Evolutionary conservation across 2,329 filamentous ascomycete species (phyloP), one percentile per base, ranked within the genome.

Genomic region (Tolypocladium nubicola): DNA sequence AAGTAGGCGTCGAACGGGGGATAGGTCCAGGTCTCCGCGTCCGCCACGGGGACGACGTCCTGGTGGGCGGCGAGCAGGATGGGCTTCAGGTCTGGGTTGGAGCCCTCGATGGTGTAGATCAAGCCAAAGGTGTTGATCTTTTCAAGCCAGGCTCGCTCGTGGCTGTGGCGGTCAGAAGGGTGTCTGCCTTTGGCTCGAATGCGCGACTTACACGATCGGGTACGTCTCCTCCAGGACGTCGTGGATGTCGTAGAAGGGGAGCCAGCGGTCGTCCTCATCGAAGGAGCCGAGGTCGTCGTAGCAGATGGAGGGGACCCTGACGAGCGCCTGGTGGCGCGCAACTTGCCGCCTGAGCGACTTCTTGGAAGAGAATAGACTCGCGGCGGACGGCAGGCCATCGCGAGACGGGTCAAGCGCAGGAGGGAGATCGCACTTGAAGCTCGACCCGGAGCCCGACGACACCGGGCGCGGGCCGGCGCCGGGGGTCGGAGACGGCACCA

Each of bases 41-140:
- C 74, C 0, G 71, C 71, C 0, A 74, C 71, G 5, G 75, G 75
- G 19, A 77, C 74, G 8, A 76, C 74, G 49, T 77, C 75, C 56
- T 76, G 74, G 58, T 77, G 75, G 5, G 73, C 75, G 10, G 72
- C 68, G 6, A 77, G 66, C 3, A 77, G 65, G 33, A 73, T 64
- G 0, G 75, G 75, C 60, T 74, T 72, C n/a, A 84, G 74, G 0
- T 71, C 71, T 2, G 72, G 61, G 56, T 85, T 74, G 7, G 72
- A 74, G 21, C 84, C 84, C 6, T 77, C 64, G 59, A 85, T 74
- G 0, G 82, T 85, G 67, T 80, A 86, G 35, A 87, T 70, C 2
- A 87, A 71, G 14, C 83, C 84, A 45, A 85, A 79, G 0, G 77
- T 83, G 64, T 87, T 87, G 57, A 87, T 73, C 52, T 79, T 82